Base-by-base conservation (phyloP, 192 early-diverging fungal species). In the Podila horticola region DNA sequence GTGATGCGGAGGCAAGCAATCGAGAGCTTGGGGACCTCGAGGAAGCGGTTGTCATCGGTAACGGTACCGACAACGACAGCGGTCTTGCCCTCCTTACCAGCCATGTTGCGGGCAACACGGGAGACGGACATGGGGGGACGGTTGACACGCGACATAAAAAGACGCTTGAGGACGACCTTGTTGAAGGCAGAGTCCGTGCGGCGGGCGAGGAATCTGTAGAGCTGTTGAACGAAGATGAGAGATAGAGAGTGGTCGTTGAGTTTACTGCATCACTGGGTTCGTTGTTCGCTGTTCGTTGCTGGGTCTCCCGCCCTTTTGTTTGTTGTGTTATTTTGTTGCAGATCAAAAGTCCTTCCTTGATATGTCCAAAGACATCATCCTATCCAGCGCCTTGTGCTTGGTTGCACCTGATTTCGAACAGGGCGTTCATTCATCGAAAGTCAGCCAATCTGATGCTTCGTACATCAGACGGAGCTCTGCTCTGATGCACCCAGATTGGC, bases 191-290 rank as follows among this genome's bases (percentile, higher is more conserved):
- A 91, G 89, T 98, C 90, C 82, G 98, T 99, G 86, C 98, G 94
- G 90, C 98, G 96, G 65, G 97, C 97, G 66, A 99, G 92, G 94
- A 97, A 99, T 85, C 96, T 93, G 91, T 99, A 99, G 74, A 99
- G 92, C 97, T 90, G 79, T 55, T 59, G 50, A 19, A 8, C 8
- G 13, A 11, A 20, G 19, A 62, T n/a, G 41, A 6, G 24, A 33
- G 12, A 41, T 41, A 31, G 34, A 57, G 55, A 49, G 26, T 28
- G 65, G 28, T 68, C 15, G 33, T 24, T 45, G 41, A 45, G 41
- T 45, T 45, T n/a, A 55, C 12, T 67, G 31, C 5, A 20, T 33
- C 55, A 28, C 34, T 36, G 8, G 34, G 34, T 36, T 10, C 34
- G 8, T 36, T 12, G 38, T 12, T 41, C 9, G 38, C 9, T 17